Conservation (phyloP, 2,329 filamentous ascomycete species). For the Trichophaea hybrida region DNA sequence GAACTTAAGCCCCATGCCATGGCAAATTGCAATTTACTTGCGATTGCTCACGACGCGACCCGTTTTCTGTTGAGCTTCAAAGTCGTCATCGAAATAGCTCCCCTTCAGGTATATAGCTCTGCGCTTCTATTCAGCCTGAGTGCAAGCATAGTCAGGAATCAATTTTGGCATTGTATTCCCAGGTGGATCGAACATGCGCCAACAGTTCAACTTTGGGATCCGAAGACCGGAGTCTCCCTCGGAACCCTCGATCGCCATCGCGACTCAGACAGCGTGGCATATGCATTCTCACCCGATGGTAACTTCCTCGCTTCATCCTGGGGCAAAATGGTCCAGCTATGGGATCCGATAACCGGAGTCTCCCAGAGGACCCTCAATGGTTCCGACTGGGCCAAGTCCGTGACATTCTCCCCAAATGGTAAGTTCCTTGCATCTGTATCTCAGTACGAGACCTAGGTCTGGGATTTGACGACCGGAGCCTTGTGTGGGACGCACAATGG, state of each 20-base stretch:
- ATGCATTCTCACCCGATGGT: conserved; percentile 82
- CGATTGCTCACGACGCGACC: background rate
- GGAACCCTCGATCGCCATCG: conserved; percentile 82
- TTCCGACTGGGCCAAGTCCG: conserved; percentile 27
- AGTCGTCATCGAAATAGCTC: background rate
- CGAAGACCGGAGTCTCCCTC: conserved; percentile 42
- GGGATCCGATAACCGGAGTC: conserved; percentile 68
- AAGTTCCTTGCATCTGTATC: conserved; percentile 32
- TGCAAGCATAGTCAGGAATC: background rate
- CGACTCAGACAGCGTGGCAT: conserved; percentile 76
- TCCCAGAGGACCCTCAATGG: conserved; percentile 87
- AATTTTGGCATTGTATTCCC: background rate
- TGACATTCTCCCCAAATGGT: conserved; percentile 90
- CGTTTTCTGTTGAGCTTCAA: background rate
- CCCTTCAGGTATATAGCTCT: background rate
- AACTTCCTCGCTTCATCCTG: conserved; percentile 67
- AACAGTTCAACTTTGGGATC: background rate
- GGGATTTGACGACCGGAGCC: conserved; percentile 68
- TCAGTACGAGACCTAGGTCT: conserved; percentile 42
- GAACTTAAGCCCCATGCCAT: background rate
- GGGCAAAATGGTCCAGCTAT: conserved; percentile 62
- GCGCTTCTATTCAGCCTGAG: background rate
- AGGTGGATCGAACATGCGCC: background rate
- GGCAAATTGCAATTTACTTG: background rate
- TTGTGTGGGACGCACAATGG: conserved; percentile 87